A percentile compares a stretch with the other conserved stretches of the same genome.
Conservation (phyloP, 2,329 filamentous ascomycete species). For the Claviceps humidiphila region DNA sequence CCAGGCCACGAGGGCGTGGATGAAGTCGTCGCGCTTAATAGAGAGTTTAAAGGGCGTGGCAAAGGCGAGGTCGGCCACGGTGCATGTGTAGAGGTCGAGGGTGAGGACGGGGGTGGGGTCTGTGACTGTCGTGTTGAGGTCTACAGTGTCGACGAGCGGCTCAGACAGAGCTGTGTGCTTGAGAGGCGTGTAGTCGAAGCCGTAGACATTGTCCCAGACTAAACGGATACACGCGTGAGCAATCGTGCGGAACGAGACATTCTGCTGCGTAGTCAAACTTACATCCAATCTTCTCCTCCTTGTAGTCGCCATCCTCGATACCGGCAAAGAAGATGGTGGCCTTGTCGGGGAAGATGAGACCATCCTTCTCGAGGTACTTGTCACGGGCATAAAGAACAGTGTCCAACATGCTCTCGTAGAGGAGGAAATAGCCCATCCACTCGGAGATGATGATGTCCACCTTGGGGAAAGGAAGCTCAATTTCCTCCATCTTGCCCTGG, state of each 20-base stretch:
- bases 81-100: conserved; percentile 88
- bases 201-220: conserved; percentile 99
- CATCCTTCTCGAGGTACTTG: conserved; percentile 73
- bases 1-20: conserved; percentile 94
- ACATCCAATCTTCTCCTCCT: conserved; percentile 99
- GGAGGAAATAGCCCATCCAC: conserved; percentile 99
- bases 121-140: conserved; percentile 92
- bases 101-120: conserved; percentile 76
- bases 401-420: conserved; percentile 98
- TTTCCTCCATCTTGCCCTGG: conserved; percentile 99
- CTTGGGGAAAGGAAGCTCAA: conserved; percentile 80
- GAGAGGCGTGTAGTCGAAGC: conserved; percentile 89
- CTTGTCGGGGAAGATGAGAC: conserved; percentile 97
- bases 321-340: conserved; percentile 93
- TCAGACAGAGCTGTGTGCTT: conserved; percentile 90
- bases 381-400: conserved; percentile 95
- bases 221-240: background rate
- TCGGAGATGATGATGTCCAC: conserved; percentile 99
- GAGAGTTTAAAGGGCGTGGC: conserved; percentile 61
- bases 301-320: conserved; percentile 98
- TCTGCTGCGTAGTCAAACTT: conserved; percentile 24
- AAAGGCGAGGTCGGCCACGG: conserved; percentile 72
- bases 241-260: too few relatives aligned
- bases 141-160: conserved; percentile 93
- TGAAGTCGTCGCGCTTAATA: conserved; percentile 78